Conservation (phyloP, 2,329 filamentous ascomycete genomes). For the Ophiostoma quercus region DNA sequence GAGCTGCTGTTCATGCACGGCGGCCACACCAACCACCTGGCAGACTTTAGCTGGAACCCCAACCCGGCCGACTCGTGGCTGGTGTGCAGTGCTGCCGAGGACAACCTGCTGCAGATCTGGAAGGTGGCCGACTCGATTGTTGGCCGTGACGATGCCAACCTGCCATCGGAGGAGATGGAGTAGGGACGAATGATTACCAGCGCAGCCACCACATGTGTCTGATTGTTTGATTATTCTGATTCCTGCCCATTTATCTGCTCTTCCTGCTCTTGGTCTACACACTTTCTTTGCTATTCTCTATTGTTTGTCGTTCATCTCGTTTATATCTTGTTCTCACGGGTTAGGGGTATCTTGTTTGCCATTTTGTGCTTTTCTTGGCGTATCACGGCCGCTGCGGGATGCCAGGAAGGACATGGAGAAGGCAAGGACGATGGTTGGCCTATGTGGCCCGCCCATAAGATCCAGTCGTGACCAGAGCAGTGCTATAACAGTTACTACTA, state of each 20-base stretch:
- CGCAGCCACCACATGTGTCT: neutral
- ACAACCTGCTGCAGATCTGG: slow-evolving; percentile 95
- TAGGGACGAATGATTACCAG: slow-evolving; percentile 30
- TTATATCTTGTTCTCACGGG: neutral
- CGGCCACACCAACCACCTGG: slow-evolving; percentile 92
- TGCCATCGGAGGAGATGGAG: slow-evolving; percentile 73
- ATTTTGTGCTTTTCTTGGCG: slow-evolving; percentile 17
- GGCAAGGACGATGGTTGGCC: neutral
- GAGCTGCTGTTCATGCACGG: slow-evolving; percentile 99
- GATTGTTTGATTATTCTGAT: neutral
- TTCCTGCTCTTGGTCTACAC: neutral
- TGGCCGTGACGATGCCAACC: slow-evolving; percentile 67
- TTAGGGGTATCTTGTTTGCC: neutral
- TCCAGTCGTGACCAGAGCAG: no score
- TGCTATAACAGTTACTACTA: neutral
- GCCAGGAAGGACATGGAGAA: neutral
- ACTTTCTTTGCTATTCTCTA: neutral
- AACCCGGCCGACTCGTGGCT: slow-evolving; percentile 95
- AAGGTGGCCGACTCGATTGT: slow-evolving; percentile 79
- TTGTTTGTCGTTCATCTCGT: slow-evolving; percentile 5
- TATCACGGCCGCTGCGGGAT: slow-evolving; percentile 15
- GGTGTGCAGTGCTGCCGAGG: slow-evolving; percentile 89
- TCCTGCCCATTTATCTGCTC: neutral
- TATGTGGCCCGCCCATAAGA: no score
- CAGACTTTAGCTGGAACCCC: slow-evolving; percentile 96